Evolutionary conservation across 257 asterid species (phyloP), one percentile per base, ranked within the genome.

Genomic region (Coffea canephora): DNA sequence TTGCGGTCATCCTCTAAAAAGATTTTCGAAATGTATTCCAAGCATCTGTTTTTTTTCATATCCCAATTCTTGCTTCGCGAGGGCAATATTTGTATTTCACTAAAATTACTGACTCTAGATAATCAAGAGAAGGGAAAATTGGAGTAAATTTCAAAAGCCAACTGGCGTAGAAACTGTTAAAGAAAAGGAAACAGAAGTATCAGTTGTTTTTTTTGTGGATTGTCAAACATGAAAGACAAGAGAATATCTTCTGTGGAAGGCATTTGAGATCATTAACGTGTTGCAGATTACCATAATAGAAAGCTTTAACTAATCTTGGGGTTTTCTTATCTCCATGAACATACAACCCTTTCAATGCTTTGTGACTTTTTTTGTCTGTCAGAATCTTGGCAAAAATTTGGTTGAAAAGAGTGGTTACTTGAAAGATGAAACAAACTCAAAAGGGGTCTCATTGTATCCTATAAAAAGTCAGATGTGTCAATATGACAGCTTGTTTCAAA

Each of bases 181-280:
- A 25, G 71, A 65, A 74, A 67, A 52, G 71, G 59, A 31, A 76
- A 46, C 36, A 27, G 48, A 34, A 74, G 46, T 75, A 31, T n/a
- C 66, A 14, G 25, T 74, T 45, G 68, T 15, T 76, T 31, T 64
- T 70, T 46, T 59, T 76, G 46, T 71, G 34, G 34, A 41, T 74
- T 78, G 77, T 75, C 79, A 84, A 71, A 55, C 71, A 80, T 57
- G 83, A 82, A 83, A 74, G 87, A 78, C 82, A 77, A 82, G 76
- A 54, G 86, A 85, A 78, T 81, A 67, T 84, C 75, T 74, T 39
- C 81, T 69, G 52, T 55, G 69, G 66, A 70, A 66, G 77, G 39
- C 36, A 46, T 75, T 81, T 67, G 74, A 74, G 61, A 84, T 82
- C 76, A 80, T 71, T 70, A 78, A 79, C 83, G 81, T 62, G 84